A percentile compares a stretch with the other conserved stretches of the same genome.
Conservation (phyloP, 768 basidiomycete species). For the Panaeolus papilionaceus region DNA sequence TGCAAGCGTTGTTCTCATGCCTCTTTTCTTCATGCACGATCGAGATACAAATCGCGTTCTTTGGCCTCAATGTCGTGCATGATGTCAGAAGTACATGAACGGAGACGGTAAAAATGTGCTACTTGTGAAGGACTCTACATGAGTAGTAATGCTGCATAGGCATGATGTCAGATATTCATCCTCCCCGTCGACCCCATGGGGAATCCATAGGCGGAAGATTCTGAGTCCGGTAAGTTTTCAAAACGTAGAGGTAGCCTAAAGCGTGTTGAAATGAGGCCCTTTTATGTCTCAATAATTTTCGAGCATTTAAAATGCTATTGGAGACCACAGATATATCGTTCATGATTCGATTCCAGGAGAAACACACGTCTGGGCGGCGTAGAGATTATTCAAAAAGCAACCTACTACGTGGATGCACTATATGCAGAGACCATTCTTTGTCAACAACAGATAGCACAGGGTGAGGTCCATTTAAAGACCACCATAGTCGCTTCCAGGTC, state of each 20-base stretch:
- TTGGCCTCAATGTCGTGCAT: not conserved
- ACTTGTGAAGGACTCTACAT: not conserved
- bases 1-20: not conserved
- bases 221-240: not conserved
- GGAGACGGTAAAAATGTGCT: not conserved
- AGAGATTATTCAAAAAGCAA: no score
- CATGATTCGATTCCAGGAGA: no score
- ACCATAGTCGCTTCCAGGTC: no score
- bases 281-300: no score
- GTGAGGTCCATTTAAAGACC: no score
- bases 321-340: no score
- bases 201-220: not conserved
- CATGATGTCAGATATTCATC: not conserved
- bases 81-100: not conserved
- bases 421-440: no score
- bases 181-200: constrained; percentile 6
- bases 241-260: not conserved
- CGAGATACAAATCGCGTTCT: not conserved
- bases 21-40: not conserved
- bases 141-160: not conserved
- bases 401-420: no score
- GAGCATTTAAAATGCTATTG: no score
- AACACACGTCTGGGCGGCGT: no score
- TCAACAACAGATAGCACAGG: no score
- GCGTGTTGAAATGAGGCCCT: not conserved